phyloP scores from a whole-genome alignment of 768 basidiomycete species.

The Termitomyces sp. region DNA sequence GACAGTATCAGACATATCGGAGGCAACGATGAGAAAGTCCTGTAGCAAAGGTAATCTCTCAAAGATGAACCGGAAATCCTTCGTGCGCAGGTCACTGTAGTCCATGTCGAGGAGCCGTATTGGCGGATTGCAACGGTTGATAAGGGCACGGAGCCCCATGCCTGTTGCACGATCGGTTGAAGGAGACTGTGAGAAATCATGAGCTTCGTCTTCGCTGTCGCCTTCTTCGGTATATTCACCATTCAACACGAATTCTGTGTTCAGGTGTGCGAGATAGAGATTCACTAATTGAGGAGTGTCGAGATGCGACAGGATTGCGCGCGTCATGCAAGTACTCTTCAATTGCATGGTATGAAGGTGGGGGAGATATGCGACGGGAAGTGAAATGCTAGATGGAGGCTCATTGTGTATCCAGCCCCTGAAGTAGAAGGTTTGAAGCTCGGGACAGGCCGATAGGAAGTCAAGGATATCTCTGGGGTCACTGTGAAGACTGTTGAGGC shows the following conservation, averaged over 20 bases:
- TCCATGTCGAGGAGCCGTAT: conserved; percentile 72
- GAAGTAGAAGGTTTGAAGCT: conserved; percentile 55
- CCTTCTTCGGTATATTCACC: conserved; percentile 46
- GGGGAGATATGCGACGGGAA: conserved; percentile 51
- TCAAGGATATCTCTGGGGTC: conserved; percentile 49
- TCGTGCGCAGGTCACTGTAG: conserved; percentile 79
- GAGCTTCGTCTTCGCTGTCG: conserved; percentile 72
- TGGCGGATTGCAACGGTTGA: conserved; percentile 59
- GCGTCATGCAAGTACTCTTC: conserved; percentile 57
- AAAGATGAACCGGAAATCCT: conserved; percentile 73
- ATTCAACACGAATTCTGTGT: conserved; percentile 52
- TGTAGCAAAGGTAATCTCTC: conserved; percentile 48
- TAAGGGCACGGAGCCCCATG: conserved; percentile 70
- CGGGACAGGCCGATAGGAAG: conserved; percentile 60
- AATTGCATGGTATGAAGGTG: conserved; percentile 55
- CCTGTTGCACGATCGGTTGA: conserved; percentile 77
- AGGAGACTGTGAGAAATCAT: conserved; percentile 73
- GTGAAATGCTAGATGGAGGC: conserved; percentile 23
- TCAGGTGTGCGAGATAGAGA: conserved; percentile 64
- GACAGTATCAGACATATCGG: conserved; percentile 78
- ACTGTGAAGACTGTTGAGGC: conserved; percentile 30
- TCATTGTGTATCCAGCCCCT: conserved; percentile 51
- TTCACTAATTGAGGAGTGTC: conserved; percentile 55
- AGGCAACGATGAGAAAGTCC: conserved; percentile 72
- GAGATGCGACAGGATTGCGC: conserved; percentile 63